Conservation (phyloP, 495 filamentous ascomycete genomes). For the Penicillium robsamsonii region DNA sequence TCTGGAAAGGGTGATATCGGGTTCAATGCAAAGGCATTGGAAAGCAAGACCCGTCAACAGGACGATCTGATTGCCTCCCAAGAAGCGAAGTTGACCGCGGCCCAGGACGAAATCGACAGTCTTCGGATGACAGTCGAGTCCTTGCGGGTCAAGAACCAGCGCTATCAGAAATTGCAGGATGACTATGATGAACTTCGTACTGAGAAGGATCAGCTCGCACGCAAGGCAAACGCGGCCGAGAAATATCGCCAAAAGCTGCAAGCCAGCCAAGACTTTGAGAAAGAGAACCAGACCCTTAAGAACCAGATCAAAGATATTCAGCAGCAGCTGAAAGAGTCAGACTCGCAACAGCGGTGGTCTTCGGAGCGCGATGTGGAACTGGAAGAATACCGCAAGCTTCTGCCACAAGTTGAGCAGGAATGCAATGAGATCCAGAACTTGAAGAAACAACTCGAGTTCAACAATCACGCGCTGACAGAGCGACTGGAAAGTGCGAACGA, state of each 20-base stretch:
- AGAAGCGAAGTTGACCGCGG: conserved; percentile 53
- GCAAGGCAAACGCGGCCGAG: conserved; percentile 74
- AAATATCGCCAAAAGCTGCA: conserved; percentile 75
- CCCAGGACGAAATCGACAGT: conserved; percentile 44
- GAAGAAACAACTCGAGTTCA: conserved; percentile 56
- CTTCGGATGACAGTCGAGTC: conserved; percentile 43
- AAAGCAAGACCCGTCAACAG: conserved; percentile 50
- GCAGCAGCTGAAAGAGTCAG: conserved; percentile 55
- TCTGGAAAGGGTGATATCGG: conserved; percentile 45
- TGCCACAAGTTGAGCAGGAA: conserved; percentile 61
- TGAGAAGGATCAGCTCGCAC: conserved; percentile 70
- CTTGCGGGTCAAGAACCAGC: conserved; percentile 43
- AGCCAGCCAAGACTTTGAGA: conserved; percentile 66
- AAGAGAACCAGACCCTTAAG: conserved; percentile 64
- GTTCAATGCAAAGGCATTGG: conserved; percentile 45
- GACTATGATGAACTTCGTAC: conserved; percentile 70
- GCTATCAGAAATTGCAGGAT: conserved; percentile 58
- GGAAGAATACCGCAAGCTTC: conserved; percentile 56
- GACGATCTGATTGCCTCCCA: conserved; percentile 57
- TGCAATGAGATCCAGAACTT: conserved; percentile 57
- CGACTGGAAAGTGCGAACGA: conserved; percentile 54
- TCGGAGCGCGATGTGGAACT: conserved; percentile 54
- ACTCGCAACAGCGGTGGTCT: conserved; percentile 44
- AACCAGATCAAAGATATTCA: conserved; percentile 57
- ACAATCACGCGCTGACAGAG: conserved; percentile 56